A percentile compares a stretch with the other conserved stretches of the same genome.
Conservation (phyloP, 2,329 filamentous ascomycete genomes). For the Penicillium sp. region DNA sequence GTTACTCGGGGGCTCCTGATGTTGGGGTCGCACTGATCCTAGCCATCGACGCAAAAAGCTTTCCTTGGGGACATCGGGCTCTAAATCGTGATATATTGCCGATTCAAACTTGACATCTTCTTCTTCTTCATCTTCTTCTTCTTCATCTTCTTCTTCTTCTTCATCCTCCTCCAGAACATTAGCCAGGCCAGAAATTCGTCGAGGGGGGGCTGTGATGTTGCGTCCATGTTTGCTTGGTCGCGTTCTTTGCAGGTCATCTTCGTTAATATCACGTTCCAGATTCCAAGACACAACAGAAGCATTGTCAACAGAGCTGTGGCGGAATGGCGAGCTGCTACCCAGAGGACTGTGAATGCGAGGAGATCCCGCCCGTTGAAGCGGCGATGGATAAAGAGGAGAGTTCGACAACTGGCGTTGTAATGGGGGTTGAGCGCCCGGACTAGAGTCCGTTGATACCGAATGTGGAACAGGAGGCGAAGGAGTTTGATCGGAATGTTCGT, state of each 20-base stretch:
- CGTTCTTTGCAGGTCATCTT: slow-evolving; percentile 38
- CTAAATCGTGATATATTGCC: background rate
- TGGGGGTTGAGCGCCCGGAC: slow-evolving; percentile 28
- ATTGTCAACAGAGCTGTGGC: slow-evolving; percentile 32
- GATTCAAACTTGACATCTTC: slow-evolving; percentile 9
- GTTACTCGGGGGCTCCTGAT: background rate
- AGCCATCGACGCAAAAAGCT: slow-evolving; percentile 10
- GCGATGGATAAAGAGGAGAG: slow-evolving; percentile 32
- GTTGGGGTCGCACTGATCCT: background rate
- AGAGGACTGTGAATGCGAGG: slow-evolving; percentile 12
- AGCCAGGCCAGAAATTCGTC: slow-evolving; percentile 35
- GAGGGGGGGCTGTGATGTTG: slow-evolving; percentile 40
- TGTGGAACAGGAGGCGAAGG: slow-evolving; percentile 38
- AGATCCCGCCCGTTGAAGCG: slow-evolving; percentile 23
- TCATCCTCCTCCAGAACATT: slow-evolving; percentile 33
- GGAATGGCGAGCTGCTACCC: slow-evolving; percentile 24
- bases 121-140: slow-evolving; percentile 23
- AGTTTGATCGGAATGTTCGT: slow-evolving; percentile 31
- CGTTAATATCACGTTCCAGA: slow-evolving; percentile 39
- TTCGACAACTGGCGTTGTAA: slow-evolving; percentile 18
- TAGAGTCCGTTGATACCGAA: slow-evolving; percentile 35
- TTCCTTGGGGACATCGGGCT: background rate
- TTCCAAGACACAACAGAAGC: slow-evolving; percentile 37
- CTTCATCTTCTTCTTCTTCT: slow-evolving; percentile 28
- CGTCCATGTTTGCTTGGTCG: slow-evolving; percentile 29